These are phyloP conservation scores for Aspergillus heteromorphus DNA, from an alignment of 495 filamentous ascomycete genomes.

Conservation along the genomic window DNA sequence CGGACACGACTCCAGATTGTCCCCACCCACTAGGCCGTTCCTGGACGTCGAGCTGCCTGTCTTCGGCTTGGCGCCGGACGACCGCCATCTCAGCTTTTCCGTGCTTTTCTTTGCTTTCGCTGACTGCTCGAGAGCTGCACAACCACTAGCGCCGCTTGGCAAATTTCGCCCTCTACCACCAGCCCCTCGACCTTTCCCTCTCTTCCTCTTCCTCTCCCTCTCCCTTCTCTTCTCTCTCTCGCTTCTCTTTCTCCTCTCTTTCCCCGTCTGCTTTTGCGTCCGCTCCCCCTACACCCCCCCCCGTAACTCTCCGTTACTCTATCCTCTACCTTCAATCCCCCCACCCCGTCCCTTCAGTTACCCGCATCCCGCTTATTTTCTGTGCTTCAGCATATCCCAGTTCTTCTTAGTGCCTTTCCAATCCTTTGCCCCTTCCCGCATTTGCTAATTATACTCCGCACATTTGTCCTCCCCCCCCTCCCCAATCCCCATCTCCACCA, in stretches of 20 bases:
- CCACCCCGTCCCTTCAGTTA: conserved; percentile 18
- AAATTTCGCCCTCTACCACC: conserved; percentile 40
- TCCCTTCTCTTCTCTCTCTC: conserved; percentile 6
- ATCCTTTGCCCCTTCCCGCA: conserved; percentile 10
- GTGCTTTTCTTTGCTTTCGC: conserved; percentile 24
- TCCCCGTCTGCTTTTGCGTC: conserved; percentile 18
- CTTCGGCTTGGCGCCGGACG: conserved; percentile 20
- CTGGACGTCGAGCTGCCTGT: conserved; percentile 21
- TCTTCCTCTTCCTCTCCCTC: conserved; percentile 18
- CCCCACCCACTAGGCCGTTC: conserved; percentile 37
- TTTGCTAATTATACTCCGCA: conserved; percentile 4
- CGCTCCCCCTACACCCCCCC: no score
- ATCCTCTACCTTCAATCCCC: conserved; percentile 10
- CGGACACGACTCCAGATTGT: conserved; percentile 37
- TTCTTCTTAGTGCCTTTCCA: conserved; percentile 3
- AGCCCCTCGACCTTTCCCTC: conserved; percentile 44
- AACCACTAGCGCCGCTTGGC: conserved; percentile 48
- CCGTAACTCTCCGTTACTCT: conserved; percentile 9
- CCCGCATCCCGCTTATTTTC: background rate
- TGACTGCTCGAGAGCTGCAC: conserved; percentile 40
- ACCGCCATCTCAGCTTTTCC: conserved; percentile 27
- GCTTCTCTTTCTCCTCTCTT: conserved; percentile 19
- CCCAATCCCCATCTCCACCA: conserved; percentile 12
- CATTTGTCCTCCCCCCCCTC: conserved; percentile 11
- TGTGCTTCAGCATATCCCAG: background rate